These are phyloP conservation scores for Mycena haematopus DNA, from an alignment of 768 basidiomycete genomes.

Conservation along the genomic window DNA sequence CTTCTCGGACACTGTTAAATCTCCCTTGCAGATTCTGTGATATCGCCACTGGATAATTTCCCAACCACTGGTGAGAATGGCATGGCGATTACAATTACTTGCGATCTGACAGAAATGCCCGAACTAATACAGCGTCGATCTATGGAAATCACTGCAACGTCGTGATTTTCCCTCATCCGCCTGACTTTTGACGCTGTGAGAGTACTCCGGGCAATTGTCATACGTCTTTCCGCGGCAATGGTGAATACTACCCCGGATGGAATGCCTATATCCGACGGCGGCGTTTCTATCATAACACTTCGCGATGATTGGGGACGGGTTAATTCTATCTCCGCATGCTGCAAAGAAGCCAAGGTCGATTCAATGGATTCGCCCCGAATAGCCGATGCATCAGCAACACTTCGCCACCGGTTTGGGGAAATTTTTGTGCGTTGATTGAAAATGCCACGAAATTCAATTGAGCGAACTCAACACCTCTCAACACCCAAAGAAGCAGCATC, in stretches of 20 bases:
- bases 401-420: neutral
- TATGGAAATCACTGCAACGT: neutral
- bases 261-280: neutral
- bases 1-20: too few species aligned
- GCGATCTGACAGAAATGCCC: neutral
- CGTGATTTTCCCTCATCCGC: neutral
- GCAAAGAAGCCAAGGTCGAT: neutral
- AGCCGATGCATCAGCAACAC: neutral
- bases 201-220: neutral
- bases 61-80: neutral
- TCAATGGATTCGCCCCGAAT: neutral
- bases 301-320: neutral
- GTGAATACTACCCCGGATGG: neutral
- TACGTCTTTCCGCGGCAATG: neutral
- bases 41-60: too few species aligned
- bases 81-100: neutral
- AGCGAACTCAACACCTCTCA: neutral
- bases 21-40: too few species aligned
- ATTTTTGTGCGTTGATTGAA: neutral
- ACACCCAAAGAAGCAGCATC: too few species aligned
- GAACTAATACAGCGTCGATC: neutral
- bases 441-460: neutral
- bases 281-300: too few species aligned
- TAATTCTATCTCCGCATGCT: neutral
- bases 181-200: slow-evolving; percentile 1